A percentile compares a stretch with the other conserved stretches of the same genome.
These are phyloP conservation scores for Hypholoma fasciculare DNA, from an alignment of 768 basidiomycete genomes.

Conservation along the genomic window DNA sequence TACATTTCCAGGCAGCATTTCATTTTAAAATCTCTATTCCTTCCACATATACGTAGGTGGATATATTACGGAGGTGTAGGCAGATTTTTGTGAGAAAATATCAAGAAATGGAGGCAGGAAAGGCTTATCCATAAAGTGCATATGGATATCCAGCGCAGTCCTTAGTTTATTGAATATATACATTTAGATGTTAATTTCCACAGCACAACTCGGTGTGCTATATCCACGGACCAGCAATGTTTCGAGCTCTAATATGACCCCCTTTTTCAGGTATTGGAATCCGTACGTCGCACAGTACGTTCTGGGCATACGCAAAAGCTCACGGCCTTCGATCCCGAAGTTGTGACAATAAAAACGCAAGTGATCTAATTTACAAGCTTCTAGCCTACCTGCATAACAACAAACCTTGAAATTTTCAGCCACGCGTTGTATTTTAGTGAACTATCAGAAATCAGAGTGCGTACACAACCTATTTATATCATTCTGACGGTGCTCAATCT, in stretches of 20 bases:
- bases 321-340: slow-evolving; percentile 25
- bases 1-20: too few relatives aligned
- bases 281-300: slow-evolving; percentile 17
- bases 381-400: neutral
- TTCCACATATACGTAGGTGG: too few relatives aligned
- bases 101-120: too few relatives aligned
- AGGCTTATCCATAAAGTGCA: too few relatives aligned
- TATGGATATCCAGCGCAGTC: too few relatives aligned
- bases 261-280: slow-evolving; percentile 33
- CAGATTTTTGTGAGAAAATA: too few relatives aligned
- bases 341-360: slow-evolving; percentile 54
- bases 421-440: slow-evolving; percentile 16
- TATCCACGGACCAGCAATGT: neutral
- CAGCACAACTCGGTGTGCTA: slow-evolving; percentile 46
- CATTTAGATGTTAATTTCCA: slow-evolving; percentile 35
- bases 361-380: slow-evolving; percentile 13
- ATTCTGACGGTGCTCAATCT: neutral
- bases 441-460: slow-evolving; percentile 38
- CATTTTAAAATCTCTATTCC: too few relatives aligned
- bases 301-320: neutral
- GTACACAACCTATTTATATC: slow-evolving; percentile 7
- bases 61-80: too few relatives aligned
- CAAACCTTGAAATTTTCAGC: neutral
- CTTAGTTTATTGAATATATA: too few relatives aligned
- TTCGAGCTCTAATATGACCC: neutral